Evolutionary conservation across 768 basidiomycete genomes (phyloP), one percentile per base, ranked within the genome.

Genomic region (Mycena albidolilacea): DNA sequence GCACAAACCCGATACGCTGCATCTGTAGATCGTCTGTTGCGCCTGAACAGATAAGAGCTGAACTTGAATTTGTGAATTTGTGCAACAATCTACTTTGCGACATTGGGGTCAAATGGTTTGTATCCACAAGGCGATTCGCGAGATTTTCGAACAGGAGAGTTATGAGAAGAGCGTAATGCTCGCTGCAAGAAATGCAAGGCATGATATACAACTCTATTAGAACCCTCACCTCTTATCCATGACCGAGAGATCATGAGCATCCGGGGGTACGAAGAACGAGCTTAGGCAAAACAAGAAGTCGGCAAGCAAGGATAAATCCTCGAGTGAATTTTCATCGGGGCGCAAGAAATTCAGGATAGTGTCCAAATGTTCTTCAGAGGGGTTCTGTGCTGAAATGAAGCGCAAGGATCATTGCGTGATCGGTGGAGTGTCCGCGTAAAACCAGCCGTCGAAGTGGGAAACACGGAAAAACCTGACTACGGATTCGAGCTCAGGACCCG

Each of bases 321-420:
- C 4, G 43, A 52, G 63, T 12, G 38, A 23, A 4, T 39, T 6
- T 41, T 43, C 23, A 8, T 55, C 39, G 4, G 64, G 54, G 1
- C 23, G 2, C 43, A 66, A 66, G 39, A 23, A 17, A 0, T 23
- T 14, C 15, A 66, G 64, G 4, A 66, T 0, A 44, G 14, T 66
- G 2, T 10, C 19, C 21, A 57, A 43, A 38, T 35, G 14, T 11
- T 5, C 38, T 21, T 66, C 21, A 1, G 64, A 21, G 38, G 17
- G 41, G 4, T 30, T 10, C 30, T 55, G 64, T 15, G 38, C 39
- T 11, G 54, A 41, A 41, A 66, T 66, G 23, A 66, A 66, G 15
- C 64, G 64, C 7, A 66, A 41, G 7, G 64, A 21, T 54, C 64
- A 66, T 1, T 55, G 64, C 3, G 64, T 66, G 41, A 66, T 21